A percentile compares a stretch with the other conserved stretches of the same genome.
Evolutionary conservation across 2,329 filamentous ascomycete species (phyloP).

Genomic region (Beauveria rudraprayagi): DNA sequence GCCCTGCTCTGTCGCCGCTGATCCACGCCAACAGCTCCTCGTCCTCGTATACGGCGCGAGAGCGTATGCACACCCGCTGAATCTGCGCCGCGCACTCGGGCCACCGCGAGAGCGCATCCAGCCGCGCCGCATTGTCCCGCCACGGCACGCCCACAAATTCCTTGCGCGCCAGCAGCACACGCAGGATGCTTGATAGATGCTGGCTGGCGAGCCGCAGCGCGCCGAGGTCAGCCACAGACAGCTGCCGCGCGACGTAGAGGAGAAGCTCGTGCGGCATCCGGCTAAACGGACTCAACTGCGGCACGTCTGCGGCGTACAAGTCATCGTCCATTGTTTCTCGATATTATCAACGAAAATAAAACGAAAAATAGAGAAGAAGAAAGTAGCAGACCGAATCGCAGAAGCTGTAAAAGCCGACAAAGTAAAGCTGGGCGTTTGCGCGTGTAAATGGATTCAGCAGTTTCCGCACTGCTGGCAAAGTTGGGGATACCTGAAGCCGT

Average conservation of each 20-base stretch:
- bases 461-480: not conserved
- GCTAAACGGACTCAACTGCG: conserved; percentile 1
- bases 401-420: not conserved
- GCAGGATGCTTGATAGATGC: conserved; percentile 32
- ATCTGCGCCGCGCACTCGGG: conserved; percentile 34
- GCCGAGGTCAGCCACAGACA: conserved; percentile 30
- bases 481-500: not conserved
- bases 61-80: conserved; percentile 14
- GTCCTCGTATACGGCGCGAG: conserved; percentile 5
- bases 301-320: not conserved
- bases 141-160: conserved; percentile 36
- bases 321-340: not conserved
- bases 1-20: not conserved
- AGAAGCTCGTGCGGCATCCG: conserved; percentile 32
- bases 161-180: conserved; percentile 33
- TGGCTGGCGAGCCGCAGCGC: conserved; percentile 32
- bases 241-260: conserved; percentile 34
- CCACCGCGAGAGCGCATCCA: conserved; percentile 36
- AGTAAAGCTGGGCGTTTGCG: not conserved
- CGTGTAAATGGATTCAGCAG: not conserved
- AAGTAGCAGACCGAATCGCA: not conserved
- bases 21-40: not conserved
- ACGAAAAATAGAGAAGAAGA: not conserved
- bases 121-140: conserved; percentile 36
- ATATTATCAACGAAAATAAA: not conserved